Evolutionary conservation across 257 asterid genomes (phyloP).

Genomic region (Gentiana dahurica): DNA sequence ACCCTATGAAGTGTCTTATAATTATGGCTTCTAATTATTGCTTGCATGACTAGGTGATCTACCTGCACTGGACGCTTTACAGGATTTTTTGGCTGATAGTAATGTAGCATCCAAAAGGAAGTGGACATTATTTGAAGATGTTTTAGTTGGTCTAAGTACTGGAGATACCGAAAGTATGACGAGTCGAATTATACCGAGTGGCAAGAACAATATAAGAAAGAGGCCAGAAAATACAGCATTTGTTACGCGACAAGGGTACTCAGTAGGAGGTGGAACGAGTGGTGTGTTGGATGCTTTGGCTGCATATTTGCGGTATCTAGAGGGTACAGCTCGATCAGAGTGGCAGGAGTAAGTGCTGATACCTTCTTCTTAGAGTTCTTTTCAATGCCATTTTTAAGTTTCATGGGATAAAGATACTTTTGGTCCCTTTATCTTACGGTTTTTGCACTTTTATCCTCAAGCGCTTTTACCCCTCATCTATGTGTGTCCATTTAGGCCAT

Average conservation of each 20-base stretch:
- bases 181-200: conserved; percentile 15
- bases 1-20: too few relatives aligned
- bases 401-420: too few relatives aligned
- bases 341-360: conserved; percentile 68
- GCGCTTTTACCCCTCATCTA: too few relatives aligned
- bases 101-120: conserved; percentile 21
- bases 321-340: conserved; percentile 80
- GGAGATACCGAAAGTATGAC: conserved; percentile 15
- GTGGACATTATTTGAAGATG: conserved; percentile 31
- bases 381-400: not conserved
- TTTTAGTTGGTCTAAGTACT: not conserved
- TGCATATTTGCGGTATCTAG: conserved; percentile 78
- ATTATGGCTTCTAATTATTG: not conserved
- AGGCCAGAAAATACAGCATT: conserved; percentile 60
- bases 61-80: conserved; percentile 54
- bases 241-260: conserved; percentile 47
- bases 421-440: too few relatives aligned
- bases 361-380: not conserved
- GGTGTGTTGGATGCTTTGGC: conserved; percentile 73
- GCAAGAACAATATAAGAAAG: conserved; percentile 27
- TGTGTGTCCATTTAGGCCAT: too few relatives aligned
- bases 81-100: conserved; percentile 26
- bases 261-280: conserved; percentile 72
- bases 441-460: too few relatives aligned
- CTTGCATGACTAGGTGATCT: conserved; percentile 38